Percentiles rank a stretch among this genome's conserved stretches.
These are phyloP conservation scores for Hypoxylon sp. DNA, from an alignment of 2,329 filamentous ascomycete genomes.

Conservation along the genomic window DNA sequence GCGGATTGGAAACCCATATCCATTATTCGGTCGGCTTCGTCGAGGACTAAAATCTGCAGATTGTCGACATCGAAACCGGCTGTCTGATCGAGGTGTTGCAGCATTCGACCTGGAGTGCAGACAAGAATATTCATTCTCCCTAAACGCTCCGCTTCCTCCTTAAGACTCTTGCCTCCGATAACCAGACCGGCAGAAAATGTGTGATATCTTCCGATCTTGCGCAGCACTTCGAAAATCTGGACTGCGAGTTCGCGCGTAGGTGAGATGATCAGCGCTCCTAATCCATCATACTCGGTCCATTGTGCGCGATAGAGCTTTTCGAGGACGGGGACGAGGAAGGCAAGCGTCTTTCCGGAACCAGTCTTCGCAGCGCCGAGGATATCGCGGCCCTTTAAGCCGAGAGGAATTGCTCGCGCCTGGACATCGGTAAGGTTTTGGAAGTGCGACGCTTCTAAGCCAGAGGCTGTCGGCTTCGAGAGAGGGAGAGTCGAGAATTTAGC, in stretches of 20 bases:
- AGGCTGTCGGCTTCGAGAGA: slow-evolving; percentile 83
- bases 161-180: slow-evolving; percentile 91
- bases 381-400: slow-evolving; percentile 87
- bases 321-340: slow-evolving; percentile 91
- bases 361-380: slow-evolving; percentile 96
- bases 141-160: slow-evolving; percentile 87
- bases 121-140: slow-evolving; percentile 97
- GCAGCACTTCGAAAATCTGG: slow-evolving; percentile 94
- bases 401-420: slow-evolving; percentile 88
- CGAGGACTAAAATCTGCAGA: slow-evolving; percentile 90
- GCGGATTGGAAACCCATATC: slow-evolving; percentile 96
- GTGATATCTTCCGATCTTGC: slow-evolving; percentile 91
- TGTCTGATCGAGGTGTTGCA: slow-evolving; percentile 96
- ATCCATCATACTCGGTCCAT: slow-evolving; percentile 91
- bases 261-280: slow-evolving; percentile 92
- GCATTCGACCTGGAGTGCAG: slow-evolving; percentile 92
- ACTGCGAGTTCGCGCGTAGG: slow-evolving; percentile 96
- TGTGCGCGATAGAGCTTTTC: slow-evolving; percentile 91
- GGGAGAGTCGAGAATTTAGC: slow-evolving; percentile 87
- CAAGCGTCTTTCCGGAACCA: slow-evolving; percentile 93
- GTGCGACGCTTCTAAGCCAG: slow-evolving; percentile 86
- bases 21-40: slow-evolving; percentile 96
- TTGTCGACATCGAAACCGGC: slow-evolving; percentile 91
- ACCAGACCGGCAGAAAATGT: slow-evolving; percentile 92
- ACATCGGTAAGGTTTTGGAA: slow-evolving; percentile 94